Percentiles rank a stretch among this genome's conserved stretches.
phyloP scores from a whole-genome alignment of 306 rosid genomes.

The Oemleria cerasiformis region DNA sequence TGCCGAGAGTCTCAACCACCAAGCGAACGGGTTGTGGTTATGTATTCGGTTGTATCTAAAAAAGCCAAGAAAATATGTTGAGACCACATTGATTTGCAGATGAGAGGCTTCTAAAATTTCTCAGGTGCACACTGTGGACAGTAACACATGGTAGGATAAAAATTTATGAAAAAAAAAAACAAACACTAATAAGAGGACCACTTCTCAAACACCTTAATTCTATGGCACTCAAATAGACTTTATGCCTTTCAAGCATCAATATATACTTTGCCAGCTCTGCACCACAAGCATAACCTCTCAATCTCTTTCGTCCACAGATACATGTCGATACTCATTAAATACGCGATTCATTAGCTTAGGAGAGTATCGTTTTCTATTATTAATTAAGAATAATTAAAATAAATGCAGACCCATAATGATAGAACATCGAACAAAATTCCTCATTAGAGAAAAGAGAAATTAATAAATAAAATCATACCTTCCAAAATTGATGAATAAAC shows the following conservation, averaged over 20 bases:
- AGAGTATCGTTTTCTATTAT: not conserved
- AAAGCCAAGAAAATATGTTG: not conserved
- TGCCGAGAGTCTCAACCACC: too few species aligned
- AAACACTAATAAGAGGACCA: constrained; percentile 19
- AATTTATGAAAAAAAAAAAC: too few species aligned
- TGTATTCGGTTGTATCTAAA: not conserved
- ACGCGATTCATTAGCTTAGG: not conserved
- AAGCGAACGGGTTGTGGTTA: not conserved
- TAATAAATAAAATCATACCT: not conserved
- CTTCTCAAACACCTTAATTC: constrained; percentile 19
- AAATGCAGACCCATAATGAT: constrained; percentile 1
- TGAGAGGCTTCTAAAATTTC: not conserved
- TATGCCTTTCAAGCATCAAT: too few species aligned
- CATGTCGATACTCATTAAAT: not conserved
- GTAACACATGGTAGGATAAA: not conserved
- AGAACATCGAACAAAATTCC: too few species aligned
- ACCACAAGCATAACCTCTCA: not conserved
- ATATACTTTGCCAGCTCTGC: not conserved
- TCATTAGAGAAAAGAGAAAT: not conserved
- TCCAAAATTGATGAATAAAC: not conserved
- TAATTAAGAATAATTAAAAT: not conserved
- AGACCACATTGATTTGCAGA: constrained; percentile 3
- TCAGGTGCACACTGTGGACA: not conserved
- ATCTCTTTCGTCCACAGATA: not conserved
- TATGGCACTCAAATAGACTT: constrained; percentile 13